A percentile compares a stretch with the other conserved stretches of the same genome.
These are phyloP conservation scores for Xylariaceae sp. DNA, from an alignment of 2,329 filamentous ascomycete genomes.

Conservation along the genomic window DNA sequence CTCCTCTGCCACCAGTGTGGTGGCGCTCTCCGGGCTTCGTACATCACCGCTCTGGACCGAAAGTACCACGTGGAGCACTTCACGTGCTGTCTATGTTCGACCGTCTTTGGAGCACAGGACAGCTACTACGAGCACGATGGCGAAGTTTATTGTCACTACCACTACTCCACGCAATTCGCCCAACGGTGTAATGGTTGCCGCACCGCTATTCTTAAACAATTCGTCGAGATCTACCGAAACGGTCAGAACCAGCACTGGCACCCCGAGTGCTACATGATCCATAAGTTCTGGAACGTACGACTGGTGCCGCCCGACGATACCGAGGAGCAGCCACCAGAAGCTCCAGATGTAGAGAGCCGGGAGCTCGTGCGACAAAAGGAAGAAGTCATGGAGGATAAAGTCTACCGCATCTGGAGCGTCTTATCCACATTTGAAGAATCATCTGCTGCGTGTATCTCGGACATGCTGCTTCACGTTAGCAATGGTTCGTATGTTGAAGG, in stretches of 20 bases:
- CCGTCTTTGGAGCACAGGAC: slow-evolving; percentile 96
- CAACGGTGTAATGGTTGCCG: slow-evolving; percentile 95
- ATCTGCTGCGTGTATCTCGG: slow-evolving; percentile 94
- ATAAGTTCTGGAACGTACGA: slow-evolving; percentile 99
- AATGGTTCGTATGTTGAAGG: slow-evolving; percentile 96
- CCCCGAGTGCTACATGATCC: slow-evolving; percentile 99
- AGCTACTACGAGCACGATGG: slow-evolving; percentile 98
- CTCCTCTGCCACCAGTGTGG: slow-evolving; percentile 89
- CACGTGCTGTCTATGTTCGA: slow-evolving; percentile 93
- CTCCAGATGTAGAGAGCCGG: slow-evolving; percentile 56
- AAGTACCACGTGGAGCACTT: slow-evolving; percentile 99
- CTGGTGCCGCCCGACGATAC: slow-evolving; percentile 59
- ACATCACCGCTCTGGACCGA: slow-evolving; percentile 93
- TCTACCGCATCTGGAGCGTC: slow-evolving; percentile 97
- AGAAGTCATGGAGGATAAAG: slow-evolving; percentile 94
- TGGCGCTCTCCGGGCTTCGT: slow-evolving; percentile 87
- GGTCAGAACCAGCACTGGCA: slow-evolving; percentile 99
- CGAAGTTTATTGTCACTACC: slow-evolving; percentile 95
- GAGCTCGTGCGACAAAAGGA: slow-evolving; percentile 77
- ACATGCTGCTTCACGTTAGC: slow-evolving; percentile 97
- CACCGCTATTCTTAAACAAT: slow-evolving; percentile 95
- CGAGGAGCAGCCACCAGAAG: slow-evolving; percentile 39
- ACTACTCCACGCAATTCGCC: slow-evolving; percentile 96
- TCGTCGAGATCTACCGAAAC: slow-evolving; percentile 97
- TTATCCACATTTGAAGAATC: slow-evolving; percentile 96